Base-by-base conservation (phyloP, 495 filamentous ascomycete species). In the Astrothelium subdiscretum region DNA sequence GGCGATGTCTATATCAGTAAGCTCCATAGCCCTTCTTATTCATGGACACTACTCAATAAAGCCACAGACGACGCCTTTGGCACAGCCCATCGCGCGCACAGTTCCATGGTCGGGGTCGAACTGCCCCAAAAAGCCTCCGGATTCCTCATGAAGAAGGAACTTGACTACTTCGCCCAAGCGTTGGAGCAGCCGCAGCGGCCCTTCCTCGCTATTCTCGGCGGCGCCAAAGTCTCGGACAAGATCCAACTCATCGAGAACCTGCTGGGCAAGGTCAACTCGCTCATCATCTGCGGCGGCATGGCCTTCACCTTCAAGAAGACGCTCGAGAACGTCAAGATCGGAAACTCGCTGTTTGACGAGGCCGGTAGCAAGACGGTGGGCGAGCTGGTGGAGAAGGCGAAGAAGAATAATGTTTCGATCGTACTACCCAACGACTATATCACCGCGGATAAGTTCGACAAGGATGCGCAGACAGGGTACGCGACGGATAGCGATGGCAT, bases 301-400 rank as follows among this genome's bases (percentile, higher is more conserved):
- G 91, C 94, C 31, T 99, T 97, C 83, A 99, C 94, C 64, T 97
- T 99, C 85, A 97, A 97, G 86, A 98, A 98, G 84, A 92, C 91
- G 42, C 81, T 97, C 42, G 85, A 97, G 77, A 79, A 81, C 70
- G 85, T 98, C 60, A 81, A 85, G 77, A 99, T 99, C 67, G 94
- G 94, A 58, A 90, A 85, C 81, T 88, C 83, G 48, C 82, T 97
- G 61, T 99, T 96, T 74, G 94, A 99, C 73, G 92, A 97, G 78
- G 88, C 85, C 22, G 94, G 94, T 61, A 84, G 87, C 80, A 92
- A 97, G 87, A 96, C 87, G 22, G 95, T 97, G 51, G 85, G 77
- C 62, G 81, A 89, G 64, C 81, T 99, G 63, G 80, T 95, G 62
- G 85, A 94, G 78, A 99, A 97, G 86, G 94, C 94, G 67, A 91